Percentiles rank a stretch among this genome's conserved stretches.
These are phyloP conservation scores for Phialocephala sp. DNA, from an alignment of 2,329 filamentous ascomycete species.

Conservation along the genomic window DNA sequence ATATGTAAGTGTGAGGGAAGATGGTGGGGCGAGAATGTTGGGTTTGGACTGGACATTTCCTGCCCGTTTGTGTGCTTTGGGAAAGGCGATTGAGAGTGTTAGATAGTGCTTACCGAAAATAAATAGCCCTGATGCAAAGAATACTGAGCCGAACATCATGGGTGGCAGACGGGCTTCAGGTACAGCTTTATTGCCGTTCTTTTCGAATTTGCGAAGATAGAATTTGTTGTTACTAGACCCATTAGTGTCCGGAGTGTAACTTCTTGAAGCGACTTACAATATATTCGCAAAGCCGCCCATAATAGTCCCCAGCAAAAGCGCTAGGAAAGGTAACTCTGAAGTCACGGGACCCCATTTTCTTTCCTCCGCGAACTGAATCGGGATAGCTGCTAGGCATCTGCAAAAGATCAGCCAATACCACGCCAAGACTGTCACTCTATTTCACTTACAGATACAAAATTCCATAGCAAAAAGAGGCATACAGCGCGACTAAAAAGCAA, in stretches of 20 bases:
- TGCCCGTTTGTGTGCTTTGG: not conserved
- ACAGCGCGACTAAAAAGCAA: slow-evolving; percentile 55
- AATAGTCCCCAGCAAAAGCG: slow-evolving; percentile 74
- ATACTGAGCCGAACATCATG: slow-evolving; percentile 67
- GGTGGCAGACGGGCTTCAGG: slow-evolving; percentile 66
- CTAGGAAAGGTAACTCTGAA: slow-evolving; percentile 14
- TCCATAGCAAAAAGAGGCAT: slow-evolving; percentile 82
- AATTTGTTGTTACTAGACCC: slow-evolving; percentile 70
- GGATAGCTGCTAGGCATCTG: slow-evolving; percentile 54
- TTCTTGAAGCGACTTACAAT: not conserved
- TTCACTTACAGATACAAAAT: slow-evolving; percentile 40
- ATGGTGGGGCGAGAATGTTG: not conserved
- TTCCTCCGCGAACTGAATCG: slow-evolving; percentile 66
- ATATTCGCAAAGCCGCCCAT: not conserved
- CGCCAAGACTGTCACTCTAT: no score
- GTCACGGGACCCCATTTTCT: slow-evolving; percentile 64
- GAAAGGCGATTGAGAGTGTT: not conserved
- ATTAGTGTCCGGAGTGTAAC: not conserved
- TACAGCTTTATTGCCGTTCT: slow-evolving; percentile 66
- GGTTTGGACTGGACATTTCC: not conserved
- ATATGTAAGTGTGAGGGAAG: not conserved
- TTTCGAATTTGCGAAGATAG: slow-evolving; percentile 66
- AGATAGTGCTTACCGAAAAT: slow-evolving; percentile 45
- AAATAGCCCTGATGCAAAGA: slow-evolving; percentile 65
- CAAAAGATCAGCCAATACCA: slow-evolving; percentile 28